Conservation (phyloP, 2,329 filamentous ascomycete species). For the Nothopassalora personata region DNA sequence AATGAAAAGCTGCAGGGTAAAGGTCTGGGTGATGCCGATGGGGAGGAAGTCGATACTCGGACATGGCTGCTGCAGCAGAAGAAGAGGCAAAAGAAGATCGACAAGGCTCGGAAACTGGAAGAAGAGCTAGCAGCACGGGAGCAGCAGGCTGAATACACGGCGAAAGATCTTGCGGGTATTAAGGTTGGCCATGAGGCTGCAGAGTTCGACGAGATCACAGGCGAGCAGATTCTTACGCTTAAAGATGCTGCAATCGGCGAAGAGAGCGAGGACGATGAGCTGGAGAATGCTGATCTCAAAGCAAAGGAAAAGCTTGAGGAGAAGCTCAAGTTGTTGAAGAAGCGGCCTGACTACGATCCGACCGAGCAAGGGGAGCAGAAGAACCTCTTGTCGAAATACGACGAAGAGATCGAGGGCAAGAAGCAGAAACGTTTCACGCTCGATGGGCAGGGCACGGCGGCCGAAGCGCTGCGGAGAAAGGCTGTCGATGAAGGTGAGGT, state of each 20-base stretch:
- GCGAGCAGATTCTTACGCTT: conserved; percentile 88
- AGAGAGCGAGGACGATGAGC: conserved; percentile 77
- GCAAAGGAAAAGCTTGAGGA: conserved; percentile 70
- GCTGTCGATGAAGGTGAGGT: conserved; percentile 45
- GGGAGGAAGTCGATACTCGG: conserved; percentile 65
- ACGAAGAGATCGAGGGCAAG: conserved; percentile 90
- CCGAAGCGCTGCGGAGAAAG: conserved; percentile 52
- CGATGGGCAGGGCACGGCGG: conserved; percentile 67
- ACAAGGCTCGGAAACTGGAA: conserved; percentile 62
- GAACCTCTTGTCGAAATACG: conserved; percentile 80
- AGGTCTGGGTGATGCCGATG: conserved; percentile 72
- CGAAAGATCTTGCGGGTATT: conserved; percentile 80
- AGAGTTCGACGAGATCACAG: conserved; percentile 66
- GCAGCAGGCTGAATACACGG: conserved; percentile 71
- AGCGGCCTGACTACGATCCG: conserved; percentile 82
- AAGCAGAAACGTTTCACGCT: conserved; percentile 83
- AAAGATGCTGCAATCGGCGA: conserved; percentile 85
- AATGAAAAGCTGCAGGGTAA: conserved; percentile 72
- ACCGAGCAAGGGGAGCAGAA: conserved; percentile 62
- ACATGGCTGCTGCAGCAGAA: conserved; percentile 85
- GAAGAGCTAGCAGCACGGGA: conserved; percentile 71
- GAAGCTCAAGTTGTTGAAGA: conserved; percentile 80
- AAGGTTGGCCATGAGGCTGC: conserved; percentile 84
- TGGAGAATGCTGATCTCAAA: conserved; percentile 69
- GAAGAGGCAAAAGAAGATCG: conserved; percentile 89